Conservation (phyloP, 2,329 filamentous ascomycete species). For the Scedosporium boydii region DNA sequence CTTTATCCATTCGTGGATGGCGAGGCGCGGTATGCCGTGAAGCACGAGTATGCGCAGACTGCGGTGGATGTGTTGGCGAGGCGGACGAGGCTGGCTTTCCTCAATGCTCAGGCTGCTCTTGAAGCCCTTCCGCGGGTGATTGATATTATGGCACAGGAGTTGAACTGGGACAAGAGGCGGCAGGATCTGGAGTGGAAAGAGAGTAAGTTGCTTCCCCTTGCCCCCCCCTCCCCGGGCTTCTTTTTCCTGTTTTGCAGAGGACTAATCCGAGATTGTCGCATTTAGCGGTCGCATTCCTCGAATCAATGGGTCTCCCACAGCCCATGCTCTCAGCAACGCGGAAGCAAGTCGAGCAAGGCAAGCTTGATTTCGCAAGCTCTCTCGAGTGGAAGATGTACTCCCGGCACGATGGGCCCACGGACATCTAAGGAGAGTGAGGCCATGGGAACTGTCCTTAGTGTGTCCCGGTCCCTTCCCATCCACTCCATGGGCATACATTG, state of each 20-base stretch:
- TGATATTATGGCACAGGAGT: slow-evolving; percentile 78
- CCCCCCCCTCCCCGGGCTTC: not conserved
- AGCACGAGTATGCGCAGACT: slow-evolving; percentile 86
- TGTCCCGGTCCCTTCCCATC: too few species aligned
- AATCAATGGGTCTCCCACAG: slow-evolving; percentile 57
- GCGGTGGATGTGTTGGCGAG: slow-evolving; percentile 82
- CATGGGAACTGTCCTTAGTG: too few species aligned
- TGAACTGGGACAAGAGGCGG: slow-evolving; percentile 64
- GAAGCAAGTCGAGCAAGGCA: slow-evolving; percentile 50
- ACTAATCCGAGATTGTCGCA: not conserved
- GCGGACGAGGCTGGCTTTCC: slow-evolving; percentile 74
- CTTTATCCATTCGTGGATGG: slow-evolving; percentile 89
- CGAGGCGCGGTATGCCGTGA: slow-evolving; percentile 79
- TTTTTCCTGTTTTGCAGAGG: not conserved
- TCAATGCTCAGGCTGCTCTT: slow-evolving; percentile 84
- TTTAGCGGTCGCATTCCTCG: slow-evolving; percentile 47
- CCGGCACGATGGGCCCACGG: slow-evolving; percentile 43
- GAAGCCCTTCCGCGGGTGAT: slow-evolving; percentile 79
- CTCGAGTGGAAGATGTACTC: slow-evolving; percentile 55
- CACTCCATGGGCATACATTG: too few species aligned
- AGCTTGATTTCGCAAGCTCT: slow-evolving; percentile 46
- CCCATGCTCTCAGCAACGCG: slow-evolving; percentile 48
- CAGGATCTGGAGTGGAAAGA: slow-evolving; percentile 78
- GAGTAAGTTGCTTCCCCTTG: slow-evolving; percentile 32
- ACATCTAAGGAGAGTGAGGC: slow-evolving; percentile 12